These are phyloP conservation scores for Sclerospora graminicola DNA, from an alignment of 352 stramenopile species.

Conservation along the genomic window DNA sequence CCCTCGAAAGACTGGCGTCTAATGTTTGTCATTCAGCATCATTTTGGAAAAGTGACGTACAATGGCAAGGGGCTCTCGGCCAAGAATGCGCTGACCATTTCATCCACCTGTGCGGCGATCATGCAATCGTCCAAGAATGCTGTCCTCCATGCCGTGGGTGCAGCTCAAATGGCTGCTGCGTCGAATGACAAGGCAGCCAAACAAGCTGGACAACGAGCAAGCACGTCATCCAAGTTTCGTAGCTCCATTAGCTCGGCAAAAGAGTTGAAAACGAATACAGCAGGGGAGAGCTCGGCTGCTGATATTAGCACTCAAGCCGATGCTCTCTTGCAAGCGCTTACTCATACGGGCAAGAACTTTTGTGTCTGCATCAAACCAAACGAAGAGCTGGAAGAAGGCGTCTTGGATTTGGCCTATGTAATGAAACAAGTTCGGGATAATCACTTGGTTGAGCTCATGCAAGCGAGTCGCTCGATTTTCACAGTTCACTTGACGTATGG, in stretches of 20 bases:
- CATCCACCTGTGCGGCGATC: constrained; percentile 66
- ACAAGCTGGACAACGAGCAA: constrained; percentile 15
- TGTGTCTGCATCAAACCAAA: constrained; percentile 76
- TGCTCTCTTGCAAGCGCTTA: constrained; percentile 53
- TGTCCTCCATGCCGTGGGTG: constrained; percentile 56
- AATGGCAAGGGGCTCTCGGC: constrained; percentile 53
- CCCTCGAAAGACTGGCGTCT: constrained; percentile 68
- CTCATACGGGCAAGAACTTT: constrained; percentile 74
- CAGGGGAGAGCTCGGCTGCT: constrained; percentile 37
- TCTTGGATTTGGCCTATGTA: constrained; percentile 63
- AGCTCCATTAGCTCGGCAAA: constrained; percentile 40
- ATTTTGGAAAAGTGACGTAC: constrained; percentile 64
- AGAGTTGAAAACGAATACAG: constrained; percentile 18
- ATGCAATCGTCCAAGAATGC: constrained; percentile 80
- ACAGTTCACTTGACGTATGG: constrained; percentile 67
- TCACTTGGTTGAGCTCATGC: constrained; percentile 66
- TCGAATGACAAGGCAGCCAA: constrained; percentile 42
- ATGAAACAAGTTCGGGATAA: constrained; percentile 60
- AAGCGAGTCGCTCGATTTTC: constrained; percentile 60
- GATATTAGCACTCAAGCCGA: constrained; percentile 62
- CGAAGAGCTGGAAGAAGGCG: constrained; percentile 41
- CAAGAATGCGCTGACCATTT: constrained; percentile 70
- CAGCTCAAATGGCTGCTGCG: constrained; percentile 48
- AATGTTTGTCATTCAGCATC: constrained; percentile 68
- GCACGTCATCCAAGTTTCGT: constrained; percentile 30